phyloP scores from a whole-genome alignment of 768 basidiomycete species.

The Phlebiopsis flavidoalba region DNA sequence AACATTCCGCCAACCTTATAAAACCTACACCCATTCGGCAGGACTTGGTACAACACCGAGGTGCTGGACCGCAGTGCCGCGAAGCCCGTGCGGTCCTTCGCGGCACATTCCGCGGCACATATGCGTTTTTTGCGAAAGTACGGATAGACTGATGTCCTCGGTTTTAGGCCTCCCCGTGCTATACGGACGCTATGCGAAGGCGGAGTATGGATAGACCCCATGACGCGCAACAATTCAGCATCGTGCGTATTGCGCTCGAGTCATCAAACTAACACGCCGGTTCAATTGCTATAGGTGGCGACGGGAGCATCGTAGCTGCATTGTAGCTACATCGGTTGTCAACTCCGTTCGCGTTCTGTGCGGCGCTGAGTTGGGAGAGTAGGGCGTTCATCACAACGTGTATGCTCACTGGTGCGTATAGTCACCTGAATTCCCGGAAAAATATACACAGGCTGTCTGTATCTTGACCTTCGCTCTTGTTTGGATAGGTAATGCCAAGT shows the following conservation, averaged over 20 bases:
- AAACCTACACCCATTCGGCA: background rate
- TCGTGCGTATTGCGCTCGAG: background rate
- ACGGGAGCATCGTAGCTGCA: background rate
- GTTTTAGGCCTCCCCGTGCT: background rate
- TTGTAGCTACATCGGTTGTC: background rate
- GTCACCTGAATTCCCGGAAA: too few relatives aligned
- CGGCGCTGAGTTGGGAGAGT: background rate
- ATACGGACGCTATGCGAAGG: background rate
- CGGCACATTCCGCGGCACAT: background rate
- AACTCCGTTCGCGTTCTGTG: background rate
- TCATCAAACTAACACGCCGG: background rate
- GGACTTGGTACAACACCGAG: background rate
- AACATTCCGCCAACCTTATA: background rate
- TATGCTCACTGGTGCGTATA: background rate
- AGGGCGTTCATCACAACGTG: background rate
- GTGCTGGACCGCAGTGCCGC: background rate
- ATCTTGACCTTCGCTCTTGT: too few relatives aligned
- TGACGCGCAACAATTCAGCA: background rate
- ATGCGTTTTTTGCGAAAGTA: background rate
- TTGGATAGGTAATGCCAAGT: background rate
- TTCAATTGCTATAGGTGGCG: background rate
- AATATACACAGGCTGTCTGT: too few relatives aligned
- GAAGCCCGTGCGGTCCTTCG: background rate
- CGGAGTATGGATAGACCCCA: background rate
- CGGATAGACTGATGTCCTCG: too few relatives aligned